These are phyloP conservation scores for Candida montana DNA, from an alignment of 805 yeast species.

Conservation along the genomic window DNA sequence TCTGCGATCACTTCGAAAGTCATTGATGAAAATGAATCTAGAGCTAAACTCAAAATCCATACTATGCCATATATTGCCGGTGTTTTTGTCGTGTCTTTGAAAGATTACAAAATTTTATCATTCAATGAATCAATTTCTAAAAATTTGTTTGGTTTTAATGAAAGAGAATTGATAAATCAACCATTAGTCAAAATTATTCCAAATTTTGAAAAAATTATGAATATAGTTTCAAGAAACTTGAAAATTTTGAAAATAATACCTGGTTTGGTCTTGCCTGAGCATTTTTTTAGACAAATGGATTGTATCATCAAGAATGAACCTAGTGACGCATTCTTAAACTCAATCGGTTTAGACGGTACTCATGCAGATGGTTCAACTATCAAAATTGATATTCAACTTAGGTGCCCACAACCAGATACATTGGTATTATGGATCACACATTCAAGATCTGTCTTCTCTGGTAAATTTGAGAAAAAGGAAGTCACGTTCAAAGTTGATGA, in stretches of 20 bases:
- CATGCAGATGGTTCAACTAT: constrained; percentile 67
- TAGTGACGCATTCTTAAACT: constrained; percentile 50
- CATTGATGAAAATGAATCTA: constrained; percentile 40
- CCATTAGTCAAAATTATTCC: constrained; percentile 60
- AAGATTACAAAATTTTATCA: constrained; percentile 47
- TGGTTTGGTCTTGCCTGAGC: constrained; percentile 87
- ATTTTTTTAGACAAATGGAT: constrained; percentile 69
- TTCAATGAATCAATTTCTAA: constrained; percentile 75
- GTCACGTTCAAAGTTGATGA: constrained; percentile 15
- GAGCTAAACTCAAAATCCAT: constrained; percentile 59
- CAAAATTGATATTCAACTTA: constrained; percentile 71
- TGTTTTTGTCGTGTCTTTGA: constrained; percentile 56
- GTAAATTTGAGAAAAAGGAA: constrained; percentile 9
- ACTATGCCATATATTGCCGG: constrained; percentile 87
- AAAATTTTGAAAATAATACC: constrained; percentile 38
- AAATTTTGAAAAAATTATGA: constrained; percentile 41
- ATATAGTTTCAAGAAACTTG: constrained; percentile 29
- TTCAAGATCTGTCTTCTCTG: constrained; percentile 42
- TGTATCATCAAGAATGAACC: constrained; percentile 26
- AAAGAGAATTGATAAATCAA: constrained; percentile 36
- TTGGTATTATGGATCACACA: constrained; percentile 83
- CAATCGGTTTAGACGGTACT: constrained; percentile 61
- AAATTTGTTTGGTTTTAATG: constrained; percentile 68
- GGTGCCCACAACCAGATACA: constrained; percentile 57
- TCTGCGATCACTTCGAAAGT: constrained; percentile 69